A percentile compares a stretch with the other conserved stretches of the same genome.
phyloP scores from a whole-genome alignment of 2,329 filamentous ascomycete species.

The Diaporthe batatas region DNA sequence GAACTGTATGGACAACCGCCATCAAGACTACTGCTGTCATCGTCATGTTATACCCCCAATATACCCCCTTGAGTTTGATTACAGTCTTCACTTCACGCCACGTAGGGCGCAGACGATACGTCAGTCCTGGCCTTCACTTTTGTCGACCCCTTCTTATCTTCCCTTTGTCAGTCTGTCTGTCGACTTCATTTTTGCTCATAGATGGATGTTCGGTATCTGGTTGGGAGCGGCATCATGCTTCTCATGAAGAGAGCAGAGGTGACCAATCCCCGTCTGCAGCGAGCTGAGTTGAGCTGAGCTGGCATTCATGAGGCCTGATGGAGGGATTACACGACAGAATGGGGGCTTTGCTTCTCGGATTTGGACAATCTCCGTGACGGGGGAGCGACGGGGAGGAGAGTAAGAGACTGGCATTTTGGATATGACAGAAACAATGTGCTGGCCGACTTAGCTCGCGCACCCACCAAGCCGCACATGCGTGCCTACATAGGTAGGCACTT shows the following conservation, averaged over 20 bases:
- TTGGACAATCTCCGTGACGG: not conserved
- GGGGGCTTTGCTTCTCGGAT: not conserved
- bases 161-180: slow-evolving; percentile 15
- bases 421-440: not conserved
- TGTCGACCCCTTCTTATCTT: not conserved
- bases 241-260: slow-evolving; percentile 35
- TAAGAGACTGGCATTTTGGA: slow-evolving; percentile 13
- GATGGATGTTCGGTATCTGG: not conserved
- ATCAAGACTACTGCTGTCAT: slow-evolving; percentile 16
- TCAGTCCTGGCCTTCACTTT: not conserved
- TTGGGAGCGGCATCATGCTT: not conserved
- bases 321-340: not conserved
- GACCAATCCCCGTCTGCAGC: not conserved
- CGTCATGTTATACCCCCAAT: slow-evolving; percentile 35
- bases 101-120: not conserved
- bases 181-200: slow-evolving; percentile 11
- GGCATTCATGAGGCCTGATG: not conserved
- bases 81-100: slow-evolving; percentile 5
- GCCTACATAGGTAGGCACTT: not conserved
- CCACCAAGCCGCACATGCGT: not conserved
- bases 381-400: not conserved
- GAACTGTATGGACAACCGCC: slow-evolving; percentile 13
- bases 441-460: not conserved
- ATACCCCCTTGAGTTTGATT: slow-evolving; percentile 35
- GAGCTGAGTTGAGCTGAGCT: slow-evolving; percentile 29